phyloP scores from a whole-genome alignment of 2,329 filamentous ascomycete genomes.

The Nemania abortiva region DNA sequence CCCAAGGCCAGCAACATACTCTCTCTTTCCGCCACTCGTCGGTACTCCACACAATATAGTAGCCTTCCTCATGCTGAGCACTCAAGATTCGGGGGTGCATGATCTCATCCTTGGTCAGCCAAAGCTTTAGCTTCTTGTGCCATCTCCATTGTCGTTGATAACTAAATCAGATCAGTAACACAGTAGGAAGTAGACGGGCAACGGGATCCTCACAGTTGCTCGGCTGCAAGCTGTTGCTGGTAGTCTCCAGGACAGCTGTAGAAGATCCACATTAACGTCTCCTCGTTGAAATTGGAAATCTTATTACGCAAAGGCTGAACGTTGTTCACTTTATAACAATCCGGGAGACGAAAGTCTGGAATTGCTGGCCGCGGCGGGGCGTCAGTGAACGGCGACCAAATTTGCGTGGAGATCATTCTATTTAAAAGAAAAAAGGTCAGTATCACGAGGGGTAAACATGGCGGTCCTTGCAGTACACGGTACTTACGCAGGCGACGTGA shows the following conservation, averaged over 20 bases:
- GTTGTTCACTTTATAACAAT: conserved; percentile 76
- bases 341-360: conserved; percentile 69
- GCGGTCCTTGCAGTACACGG: neutral
- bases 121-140: conserved; percentile 75
- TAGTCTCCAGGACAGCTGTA: conserved; percentile 73
- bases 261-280: conserved; percentile 77
- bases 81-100: conserved; percentile 72
- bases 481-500: conserved; percentile 68
- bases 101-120: conserved; percentile 76
- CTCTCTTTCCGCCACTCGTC: conserved; percentile 72
- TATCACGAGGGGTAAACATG: neutral
- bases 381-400: conserved; percentile 72
- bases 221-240: conserved; percentile 73
- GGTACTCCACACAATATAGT: conserved; percentile 75
- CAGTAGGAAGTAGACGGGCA: neutral
- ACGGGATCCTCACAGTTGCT: conserved; percentile 66
- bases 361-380: conserved; percentile 68
- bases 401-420: conserved; percentile 69
- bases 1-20: conserved; percentile 57
- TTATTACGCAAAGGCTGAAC: conserved; percentile 74
- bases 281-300: conserved; percentile 75
- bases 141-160: conserved; percentile 75
- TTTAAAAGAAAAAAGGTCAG: conserved; percentile 36
- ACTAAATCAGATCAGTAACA: conserved; percentile 53
- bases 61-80: conserved; percentile 71